phyloP scores from a whole-genome alignment of 1,139 yeast genomes.

The Geotrichum klebahnii region DNA sequence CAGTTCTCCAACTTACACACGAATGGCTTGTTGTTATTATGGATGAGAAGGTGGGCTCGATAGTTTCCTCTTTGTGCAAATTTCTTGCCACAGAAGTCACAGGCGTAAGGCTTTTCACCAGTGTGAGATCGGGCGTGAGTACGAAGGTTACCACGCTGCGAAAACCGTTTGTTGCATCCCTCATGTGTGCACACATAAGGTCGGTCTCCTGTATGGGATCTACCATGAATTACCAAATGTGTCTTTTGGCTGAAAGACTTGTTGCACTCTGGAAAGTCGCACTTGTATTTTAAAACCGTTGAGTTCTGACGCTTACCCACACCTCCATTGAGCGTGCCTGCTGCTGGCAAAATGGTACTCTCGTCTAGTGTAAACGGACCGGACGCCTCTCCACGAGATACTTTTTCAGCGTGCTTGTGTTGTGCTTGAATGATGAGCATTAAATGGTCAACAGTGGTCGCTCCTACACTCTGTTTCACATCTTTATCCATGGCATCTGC shows the following conservation, averaged over 20 bases:
- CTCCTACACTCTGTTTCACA: constrained; percentile 65
- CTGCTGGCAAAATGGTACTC: constrained; percentile 53
- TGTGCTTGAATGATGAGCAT: constrained; percentile 89
- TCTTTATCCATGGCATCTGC: constrained; percentile 5
- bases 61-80: constrained; percentile 88
- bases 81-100: constrained; percentile 65
- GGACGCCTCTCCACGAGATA: constrained; percentile 30
- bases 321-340: constrained; percentile 73
- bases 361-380: constrained; percentile 32
- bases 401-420: constrained; percentile 54
- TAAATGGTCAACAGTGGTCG: constrained; percentile 82
- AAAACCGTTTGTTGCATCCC: constrained; percentile 65
- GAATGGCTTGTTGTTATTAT: constrained; percentile 72
- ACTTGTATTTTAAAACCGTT: constrained; percentile 48
- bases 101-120: constrained; percentile 82
- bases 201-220: constrained; percentile 74
- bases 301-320: constrained; percentile 61
- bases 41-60: constrained; percentile 81
- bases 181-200: constrained; percentile 63
- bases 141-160: constrained; percentile 88
- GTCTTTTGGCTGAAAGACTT: constrained; percentile 91
- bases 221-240: constrained; percentile 77
- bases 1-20: constrained; percentile 78
- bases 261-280: constrained; percentile 59
- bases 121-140: constrained; percentile 81